Conservation (phyloP, 2,329 filamentous ascomycete species). For the Esteya vermicola region DNA sequence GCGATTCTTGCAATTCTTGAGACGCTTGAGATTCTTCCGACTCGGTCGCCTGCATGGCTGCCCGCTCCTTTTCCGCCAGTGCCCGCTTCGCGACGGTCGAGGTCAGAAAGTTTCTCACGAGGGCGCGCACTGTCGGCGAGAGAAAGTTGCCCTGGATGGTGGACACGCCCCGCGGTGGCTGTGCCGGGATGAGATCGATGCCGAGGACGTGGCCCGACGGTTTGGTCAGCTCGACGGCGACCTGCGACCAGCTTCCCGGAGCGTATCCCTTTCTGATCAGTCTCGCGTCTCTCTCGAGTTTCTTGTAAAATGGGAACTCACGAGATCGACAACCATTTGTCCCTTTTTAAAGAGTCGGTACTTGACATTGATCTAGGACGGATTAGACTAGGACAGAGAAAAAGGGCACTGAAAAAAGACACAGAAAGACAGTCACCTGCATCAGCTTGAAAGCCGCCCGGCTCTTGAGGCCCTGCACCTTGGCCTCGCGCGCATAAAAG, state of each 20-base stretch:
- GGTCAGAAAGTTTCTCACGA: slow-evolving; percentile 63
- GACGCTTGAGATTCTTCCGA: neutral
- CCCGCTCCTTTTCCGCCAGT: neutral
- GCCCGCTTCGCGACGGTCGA: neutral
- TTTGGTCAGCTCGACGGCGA: slow-evolving; percentile 64
- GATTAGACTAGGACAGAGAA: neutral
- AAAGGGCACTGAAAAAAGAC: neutral
- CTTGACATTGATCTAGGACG: slow-evolving; percentile 59
- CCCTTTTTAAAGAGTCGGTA: slow-evolving; percentile 65
- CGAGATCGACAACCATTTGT: slow-evolving; percentile 82
- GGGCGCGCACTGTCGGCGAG: slow-evolving; percentile 54
- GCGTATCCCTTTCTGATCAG: slow-evolving; percentile 50
- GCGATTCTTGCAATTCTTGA: neutral
- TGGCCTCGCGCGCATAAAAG: slow-evolving; percentile 58
- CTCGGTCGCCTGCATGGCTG: too few relatives aligned
- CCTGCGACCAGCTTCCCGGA: slow-evolving; percentile 61
- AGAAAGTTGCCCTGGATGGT: slow-evolving; percentile 93
- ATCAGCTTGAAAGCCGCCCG: slow-evolving; percentile 88
- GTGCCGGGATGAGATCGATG: slow-evolving; percentile 85
- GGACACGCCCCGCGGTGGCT: slow-evolving; percentile 82
- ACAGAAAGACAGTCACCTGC: slow-evolving; percentile 42
- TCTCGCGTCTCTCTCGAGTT: neutral
- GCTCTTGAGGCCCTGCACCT: slow-evolving; percentile 69
- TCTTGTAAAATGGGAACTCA: slow-evolving; percentile 25
- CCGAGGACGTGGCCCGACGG: slow-evolving; percentile 72